phyloP scores from a whole-genome alignment of 495 filamentous ascomycete genomes.

The Talaromyces stipitatus region DNA sequence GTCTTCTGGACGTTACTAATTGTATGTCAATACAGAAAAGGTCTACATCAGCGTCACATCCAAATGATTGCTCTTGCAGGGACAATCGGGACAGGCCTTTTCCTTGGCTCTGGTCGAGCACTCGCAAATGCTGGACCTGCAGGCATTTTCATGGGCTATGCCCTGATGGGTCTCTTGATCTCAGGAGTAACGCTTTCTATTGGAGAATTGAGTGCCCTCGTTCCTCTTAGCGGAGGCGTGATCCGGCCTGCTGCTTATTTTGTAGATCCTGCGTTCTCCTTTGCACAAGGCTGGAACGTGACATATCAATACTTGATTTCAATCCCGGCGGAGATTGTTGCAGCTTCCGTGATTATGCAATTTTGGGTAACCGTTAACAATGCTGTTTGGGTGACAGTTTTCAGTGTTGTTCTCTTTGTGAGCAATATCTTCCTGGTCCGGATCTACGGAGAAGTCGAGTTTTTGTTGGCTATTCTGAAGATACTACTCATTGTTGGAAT shows the following conservation, averaged over 20 bases:
- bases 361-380: conserved; percentile 32
- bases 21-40: too few relatives aligned
- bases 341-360: conserved; percentile 42
- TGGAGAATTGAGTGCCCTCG: conserved; percentile 20
- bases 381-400: conserved; percentile 38
- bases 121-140: conserved; percentile 54
- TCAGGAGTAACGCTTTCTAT: conserved; percentile 14
- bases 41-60: too few relatives aligned
- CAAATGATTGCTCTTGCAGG: conserved; percentile 41
- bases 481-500: conserved; percentile 38
- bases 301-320: conserved; percentile 25
- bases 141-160: conserved; percentile 28
- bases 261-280: conserved; percentile 21
- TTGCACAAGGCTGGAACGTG: conserved; percentile 25
- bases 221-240: conserved; percentile 21
- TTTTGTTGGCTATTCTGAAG: conserved; percentile 36
- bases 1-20: too few relatives aligned
- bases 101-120: conserved; percentile 43
- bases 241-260: conserved; percentile 19
- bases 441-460: conserved; percentile 42
- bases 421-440: conserved; percentile 33
- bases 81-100: conserved; percentile 27
- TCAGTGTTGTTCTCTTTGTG: conserved; percentile 34
- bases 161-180: conserved; percentile 15
- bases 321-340: conserved; percentile 31